These are phyloP conservation scores for Fusarium coicis DNA, from an alignment of 2,329 filamentous ascomycete genomes.

Conservation along the genomic window DNA sequence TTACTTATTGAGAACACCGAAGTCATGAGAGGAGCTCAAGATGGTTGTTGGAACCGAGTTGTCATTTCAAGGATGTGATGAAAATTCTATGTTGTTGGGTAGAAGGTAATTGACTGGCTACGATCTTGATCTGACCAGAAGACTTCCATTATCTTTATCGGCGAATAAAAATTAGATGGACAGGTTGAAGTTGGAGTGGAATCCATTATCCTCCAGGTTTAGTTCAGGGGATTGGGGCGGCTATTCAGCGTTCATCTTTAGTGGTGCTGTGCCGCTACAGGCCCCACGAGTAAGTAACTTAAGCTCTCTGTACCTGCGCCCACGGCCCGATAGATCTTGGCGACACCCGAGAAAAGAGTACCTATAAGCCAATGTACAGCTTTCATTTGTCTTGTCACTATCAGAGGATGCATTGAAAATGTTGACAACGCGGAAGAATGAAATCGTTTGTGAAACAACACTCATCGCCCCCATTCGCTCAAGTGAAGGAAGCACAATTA, in stretches of 20 bases:
- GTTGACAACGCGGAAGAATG: rapidly evolving
- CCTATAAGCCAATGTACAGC: no score
- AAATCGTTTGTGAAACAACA: background rate
- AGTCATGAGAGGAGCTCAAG: rapidly evolving
- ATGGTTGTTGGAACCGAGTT: background rate
- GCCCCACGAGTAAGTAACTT: no score
- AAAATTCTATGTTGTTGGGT: background rate
- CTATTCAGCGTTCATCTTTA: background rate
- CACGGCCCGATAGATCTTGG: background rate
- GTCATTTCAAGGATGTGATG: rapidly evolving
- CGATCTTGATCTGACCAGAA: background rate
- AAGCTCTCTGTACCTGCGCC: background rate
- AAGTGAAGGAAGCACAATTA: background rate
- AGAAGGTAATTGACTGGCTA: no score
- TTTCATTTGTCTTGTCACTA: background rate
- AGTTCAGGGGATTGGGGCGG: background rate
- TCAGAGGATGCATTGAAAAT: rapidly evolving
- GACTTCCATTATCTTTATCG: no score
- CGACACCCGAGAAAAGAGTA: no score
- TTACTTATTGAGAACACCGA: background rate
- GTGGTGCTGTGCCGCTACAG: background rate
- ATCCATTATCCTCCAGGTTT: no score
- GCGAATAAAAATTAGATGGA: no score
- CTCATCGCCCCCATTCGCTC: background rate
- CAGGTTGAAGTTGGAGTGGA: no score